Evolutionary conservation across 73 alveolate genomes (phyloP).

Genomic region (Tetrahymena borealis): DNA sequence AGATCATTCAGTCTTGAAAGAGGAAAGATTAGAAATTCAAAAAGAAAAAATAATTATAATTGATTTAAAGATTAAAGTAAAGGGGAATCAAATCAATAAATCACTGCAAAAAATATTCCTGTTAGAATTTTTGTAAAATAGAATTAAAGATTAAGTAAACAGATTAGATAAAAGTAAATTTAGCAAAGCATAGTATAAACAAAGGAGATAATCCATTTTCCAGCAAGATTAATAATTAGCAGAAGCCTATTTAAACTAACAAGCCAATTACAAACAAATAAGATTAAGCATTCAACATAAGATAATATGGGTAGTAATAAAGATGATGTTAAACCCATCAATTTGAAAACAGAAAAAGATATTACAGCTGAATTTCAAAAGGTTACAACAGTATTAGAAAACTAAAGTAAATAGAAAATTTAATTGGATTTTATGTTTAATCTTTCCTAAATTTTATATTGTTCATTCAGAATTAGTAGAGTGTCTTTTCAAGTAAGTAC

Average conservation of each 20-base stretch:
- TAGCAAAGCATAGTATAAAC: background rate
- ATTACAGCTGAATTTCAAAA: background rate
- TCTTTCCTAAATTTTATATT: too few species aligned
- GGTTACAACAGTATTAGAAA: background rate
- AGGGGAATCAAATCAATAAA: background rate
- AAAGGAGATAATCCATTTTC: background rate
- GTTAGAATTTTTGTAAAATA: background rate
- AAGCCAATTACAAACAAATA: background rate
- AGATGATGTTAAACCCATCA: background rate
- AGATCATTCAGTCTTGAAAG: background rate
- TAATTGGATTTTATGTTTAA: too few species aligned
- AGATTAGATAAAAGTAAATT: background rate
- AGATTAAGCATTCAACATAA: background rate
- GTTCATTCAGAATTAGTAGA: too few species aligned
- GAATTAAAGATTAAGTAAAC: background rate
- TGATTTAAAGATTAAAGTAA: background rate
- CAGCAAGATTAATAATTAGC: background rate
- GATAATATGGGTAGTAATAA: background rate
- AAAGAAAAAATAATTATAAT: background rate
- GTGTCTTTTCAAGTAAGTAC: too few species aligned
- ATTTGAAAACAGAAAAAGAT: background rate
- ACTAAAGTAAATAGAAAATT: background rate
- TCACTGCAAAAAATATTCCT: background rate
- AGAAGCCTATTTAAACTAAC: too few species aligned
- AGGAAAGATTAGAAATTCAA: background rate